Conservation (phyloP, 306 rosid species). For the Acacia confusa region DNA sequence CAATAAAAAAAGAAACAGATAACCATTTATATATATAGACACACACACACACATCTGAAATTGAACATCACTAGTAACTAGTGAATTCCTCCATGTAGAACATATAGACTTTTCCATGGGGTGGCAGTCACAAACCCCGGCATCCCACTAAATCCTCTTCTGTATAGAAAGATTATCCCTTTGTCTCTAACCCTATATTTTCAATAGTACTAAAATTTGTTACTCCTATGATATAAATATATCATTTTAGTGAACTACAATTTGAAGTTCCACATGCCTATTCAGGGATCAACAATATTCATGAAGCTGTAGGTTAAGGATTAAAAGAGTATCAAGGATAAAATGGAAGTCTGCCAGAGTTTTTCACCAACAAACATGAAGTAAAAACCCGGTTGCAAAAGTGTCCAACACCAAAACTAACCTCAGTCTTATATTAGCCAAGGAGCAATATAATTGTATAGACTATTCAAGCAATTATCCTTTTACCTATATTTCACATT, state of each 20-base stretch:
- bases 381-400: background rate
- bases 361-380: background rate
- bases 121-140: background rate
- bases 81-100: constrained; percentile 4
- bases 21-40: background rate
- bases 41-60: too few relatives aligned
- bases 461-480: background rate
- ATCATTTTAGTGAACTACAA: too few relatives aligned
- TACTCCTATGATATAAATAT: too few relatives aligned
- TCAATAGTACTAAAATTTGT: too few relatives aligned
- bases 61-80: constrained; percentile 18
- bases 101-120: background rate
- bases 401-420: background rate
- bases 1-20: background rate
- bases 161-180: background rate
- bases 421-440: background rate
- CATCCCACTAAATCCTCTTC: background rate
- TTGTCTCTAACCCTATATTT: background rate
- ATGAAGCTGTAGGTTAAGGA: background rate
- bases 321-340: background rate
- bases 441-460: background rate
- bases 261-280: background rate
- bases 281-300: background rate
- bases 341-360: background rate
- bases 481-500: background rate